Base-by-base conservation (phyloP, 1,284 basidiomycete species). In the Entoloma clypeatum region DNA sequence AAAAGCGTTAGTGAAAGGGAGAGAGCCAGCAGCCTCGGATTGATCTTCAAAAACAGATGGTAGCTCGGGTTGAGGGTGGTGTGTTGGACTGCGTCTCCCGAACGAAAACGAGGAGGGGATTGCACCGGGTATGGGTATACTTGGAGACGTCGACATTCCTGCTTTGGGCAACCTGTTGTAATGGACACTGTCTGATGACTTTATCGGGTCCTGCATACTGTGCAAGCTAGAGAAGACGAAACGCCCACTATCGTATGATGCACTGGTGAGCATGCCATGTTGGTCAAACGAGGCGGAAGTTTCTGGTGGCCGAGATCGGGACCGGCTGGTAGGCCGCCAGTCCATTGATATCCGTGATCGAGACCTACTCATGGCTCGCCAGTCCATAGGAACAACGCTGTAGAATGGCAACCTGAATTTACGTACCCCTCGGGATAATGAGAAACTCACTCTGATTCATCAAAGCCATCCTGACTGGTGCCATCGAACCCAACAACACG, bases 261-360 rank as follows among this genome's bases (percentile, higher is more conserved):
- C 36, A 40, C 45, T 56, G 41, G 56, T 58, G 47, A 59, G 55
- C 44, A 64, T 58, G 22, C 51, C 43, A 38, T 63, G 60, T 37
- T 73, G 74, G 43, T 78, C 75, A 50, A 72, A 74, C 14, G 65
- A 61, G 14, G 60, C 62, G 11, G 68, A 65, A 19, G 70, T 59
- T 47, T 73, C 71, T 29, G 79, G 75, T 25, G 81, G 78, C 39
- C 84, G 75, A 42, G 86, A 84, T 43, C 85, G 72, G 45, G 83
- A 86, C 41, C 87, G 80, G 61, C 79, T 84, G 42, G 76, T 68
- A 37, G 84, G 81, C 41, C 76, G 72, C 85, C 85, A 89, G 61
- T 88, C 86, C 83, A 86, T 87, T 39, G 90, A 86, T 56, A 89
- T 85, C 18, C 94, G 83, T 16, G 95, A 97, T 48, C 93, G 79